Base-by-base conservation (phyloP, 2,329 filamentous ascomycete genomes). In the Stemphylium lycopersici region DNA sequence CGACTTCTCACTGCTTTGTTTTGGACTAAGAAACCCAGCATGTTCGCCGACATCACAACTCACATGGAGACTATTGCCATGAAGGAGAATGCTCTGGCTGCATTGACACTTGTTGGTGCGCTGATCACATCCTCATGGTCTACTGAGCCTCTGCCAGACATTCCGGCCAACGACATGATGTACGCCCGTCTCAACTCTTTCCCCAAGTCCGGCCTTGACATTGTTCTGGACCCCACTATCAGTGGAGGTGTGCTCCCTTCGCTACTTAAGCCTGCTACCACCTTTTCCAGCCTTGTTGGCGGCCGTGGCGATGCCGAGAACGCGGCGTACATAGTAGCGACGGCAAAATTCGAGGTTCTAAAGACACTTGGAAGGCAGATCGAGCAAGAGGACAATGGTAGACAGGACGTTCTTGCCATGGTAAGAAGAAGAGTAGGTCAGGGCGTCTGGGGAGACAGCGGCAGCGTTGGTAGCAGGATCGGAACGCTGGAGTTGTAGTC, bases 41-140 rank as follows among this genome's bases (percentile, higher is more conserved):
- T 87, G 54, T 87, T 84, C 78, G 67, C 73, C 7, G 77, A 84
- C 56, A 70, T 86, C 32, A 76, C 81, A 26, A 74, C 70, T 2
- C 79, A 83, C 42, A 82, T 84, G n/a, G 82, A 85, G 42, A 81
- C 81, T 8, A 67, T 87, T 12, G 84, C 81, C 0, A 79, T 87
- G 71, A 80, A 80, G 59, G 83, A 86, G 26, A 77, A 79, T 8
- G 84, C 84, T 1, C 70, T 87, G 4, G 79, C 84, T 16, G 80
- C 85, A 0, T 77, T 86, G 15, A 72, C 77, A 3, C 75, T 85
- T 29, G 78, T 87, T 32, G 74, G 75, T 24, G 76, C 81, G 2
- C 72, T 87, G 36, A 78, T 83, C 32, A 83, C 79, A 2, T 79
- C 84, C 2, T 79, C 80, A 22, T 87, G 84, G 84, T 67, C 66